Conservation (phyloP, 164 flowering plant genomes). For the Pachysandra terminalis region DNA sequence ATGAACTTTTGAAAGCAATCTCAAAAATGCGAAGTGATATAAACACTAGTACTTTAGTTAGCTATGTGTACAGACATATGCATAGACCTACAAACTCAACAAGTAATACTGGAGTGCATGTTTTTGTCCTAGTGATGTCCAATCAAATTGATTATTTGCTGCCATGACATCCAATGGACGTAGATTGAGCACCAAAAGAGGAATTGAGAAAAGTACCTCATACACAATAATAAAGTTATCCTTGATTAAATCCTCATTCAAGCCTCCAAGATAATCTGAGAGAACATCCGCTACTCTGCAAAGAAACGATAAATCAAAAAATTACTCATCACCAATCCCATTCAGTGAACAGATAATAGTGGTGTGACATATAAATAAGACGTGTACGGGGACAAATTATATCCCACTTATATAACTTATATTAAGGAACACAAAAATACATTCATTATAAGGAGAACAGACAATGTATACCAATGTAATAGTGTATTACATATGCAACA, state of each 20-base stretch:
- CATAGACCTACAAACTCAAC: not conserved
- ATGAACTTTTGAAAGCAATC: no score
- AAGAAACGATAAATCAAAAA: conserved; percentile 59
- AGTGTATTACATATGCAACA: no score
- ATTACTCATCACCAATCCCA: not conserved
- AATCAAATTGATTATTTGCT: not conserved
- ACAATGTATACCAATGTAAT: no score
- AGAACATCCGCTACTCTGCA: conserved; percentile 96
- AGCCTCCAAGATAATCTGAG: conserved; percentile 77
- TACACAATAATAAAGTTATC: conserved; percentile 95
- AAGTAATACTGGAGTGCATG: not conserved
- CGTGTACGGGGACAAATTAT: not conserved
- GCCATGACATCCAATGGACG: not conserved
- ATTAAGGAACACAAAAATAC: no score
- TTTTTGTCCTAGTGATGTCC: not conserved
- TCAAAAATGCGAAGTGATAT: no score
- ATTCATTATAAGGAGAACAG: no score
- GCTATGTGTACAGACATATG: not conserved
- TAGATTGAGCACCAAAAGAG: not conserved
- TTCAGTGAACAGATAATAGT: not conserved
- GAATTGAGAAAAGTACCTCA: conserved; percentile 54
- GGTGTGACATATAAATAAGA: not conserved
- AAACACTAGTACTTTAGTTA: no score
- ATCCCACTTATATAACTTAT: no score
- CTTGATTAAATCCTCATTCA: conserved; percentile 92